Evolutionary conservation across 371 early-diverging fungal species (phyloP).

Genomic region (Mucor indicus): DNA sequence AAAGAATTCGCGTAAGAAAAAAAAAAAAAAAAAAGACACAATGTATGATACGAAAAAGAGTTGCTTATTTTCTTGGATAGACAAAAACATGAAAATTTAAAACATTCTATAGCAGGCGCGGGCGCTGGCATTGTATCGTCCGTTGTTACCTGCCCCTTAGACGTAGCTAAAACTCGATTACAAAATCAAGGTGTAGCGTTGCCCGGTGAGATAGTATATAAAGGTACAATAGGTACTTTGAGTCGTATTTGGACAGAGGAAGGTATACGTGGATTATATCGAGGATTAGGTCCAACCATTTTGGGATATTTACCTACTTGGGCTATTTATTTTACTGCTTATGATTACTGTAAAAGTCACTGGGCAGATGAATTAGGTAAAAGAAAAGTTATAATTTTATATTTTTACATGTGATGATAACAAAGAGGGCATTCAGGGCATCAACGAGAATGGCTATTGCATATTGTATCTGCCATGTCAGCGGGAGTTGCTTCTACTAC

Average conservation of each 20-base stretch:
- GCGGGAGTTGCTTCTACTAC: constrained; percentile 83
- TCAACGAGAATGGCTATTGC: constrained; percentile 60
- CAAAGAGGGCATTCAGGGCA: constrained; percentile 21
- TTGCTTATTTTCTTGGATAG: constrained; percentile 12
- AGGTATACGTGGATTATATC: constrained; percentile 82
- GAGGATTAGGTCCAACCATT: constrained; percentile 83
- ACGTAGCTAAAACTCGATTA: constrained; percentile 92
- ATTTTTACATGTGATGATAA: neutral
- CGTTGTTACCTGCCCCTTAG: constrained; percentile 87
- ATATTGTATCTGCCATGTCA: constrained; percentile 82
- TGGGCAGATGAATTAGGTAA: constrained; percentile 26
- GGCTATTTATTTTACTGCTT: constrained; percentile 84
- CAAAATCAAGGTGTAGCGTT: constrained; percentile 82
- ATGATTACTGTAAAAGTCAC: constrained; percentile 66
- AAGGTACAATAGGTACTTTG: constrained; percentile 61
- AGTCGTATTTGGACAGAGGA: constrained; percentile 75
- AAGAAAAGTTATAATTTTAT: neutral
- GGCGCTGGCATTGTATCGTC: constrained; percentile 83
- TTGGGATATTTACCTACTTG: constrained; percentile 86
- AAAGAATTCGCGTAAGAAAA: constrained; percentile 24
- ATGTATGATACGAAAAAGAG: neutral
- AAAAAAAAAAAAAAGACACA: neutral
- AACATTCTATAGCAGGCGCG: constrained; percentile 81
- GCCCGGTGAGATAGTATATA: constrained; percentile 24
- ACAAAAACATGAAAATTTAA: constrained; percentile 57